Evolutionary conservation across 805 yeast species (phyloP), one percentile per base, ranked within the genome.

Genomic region (Ogataea henricii): DNA sequence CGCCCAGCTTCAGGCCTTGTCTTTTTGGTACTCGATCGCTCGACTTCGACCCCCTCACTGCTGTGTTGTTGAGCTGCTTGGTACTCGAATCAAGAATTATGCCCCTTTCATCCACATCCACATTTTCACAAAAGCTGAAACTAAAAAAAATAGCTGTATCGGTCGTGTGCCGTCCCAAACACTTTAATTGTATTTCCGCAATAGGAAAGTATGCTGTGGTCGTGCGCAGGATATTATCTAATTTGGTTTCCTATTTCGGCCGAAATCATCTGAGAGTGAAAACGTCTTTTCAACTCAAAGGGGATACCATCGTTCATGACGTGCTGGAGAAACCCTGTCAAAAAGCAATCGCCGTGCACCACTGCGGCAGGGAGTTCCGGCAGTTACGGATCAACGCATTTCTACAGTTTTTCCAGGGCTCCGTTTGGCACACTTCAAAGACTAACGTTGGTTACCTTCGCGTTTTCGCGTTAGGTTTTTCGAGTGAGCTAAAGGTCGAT

Each of bases 391-490:
- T n/a, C n/a, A n/a, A n/a, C n/a, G n/a, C n/a, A n/a, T n/a, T n/a
- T n/a, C n/a, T n/a, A n/a, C n/a, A n/a, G n/a, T n/a, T n/a, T n/a
- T n/a, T n/a, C n/a, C n/a, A n/a, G n/a, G n/a, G n/a, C n/a, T n/a
- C n/a, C n/a, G n/a, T n/a, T n/a, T n/a, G n/a, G n/a, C n/a, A n/a
- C n/a, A n/a, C n/a, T n/a, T n/a, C n/a, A n/a, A n/a, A n/a, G n/a
- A n/a, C n/a, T n/a, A n/a, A n/a, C n/a, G n/a, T n/a, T 27, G 13
- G 6, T n/a, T 5, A 27, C 6, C 32, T 30, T 35, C 39, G 39
- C 25, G 39, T 35, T 35, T 35, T 35, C 39, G 39, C 39, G 39
- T n/a, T n/a, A n/a, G n/a, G n/a, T n/a, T n/a, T n/a, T n/a, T n/a
- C n/a, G n/a, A n/a, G n/a, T n/a, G n/a, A n/a, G n/a, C n/a, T n/a